Base-by-base conservation (phyloP, 208 protist genomes). In the Crithidia expoeki region DNA sequence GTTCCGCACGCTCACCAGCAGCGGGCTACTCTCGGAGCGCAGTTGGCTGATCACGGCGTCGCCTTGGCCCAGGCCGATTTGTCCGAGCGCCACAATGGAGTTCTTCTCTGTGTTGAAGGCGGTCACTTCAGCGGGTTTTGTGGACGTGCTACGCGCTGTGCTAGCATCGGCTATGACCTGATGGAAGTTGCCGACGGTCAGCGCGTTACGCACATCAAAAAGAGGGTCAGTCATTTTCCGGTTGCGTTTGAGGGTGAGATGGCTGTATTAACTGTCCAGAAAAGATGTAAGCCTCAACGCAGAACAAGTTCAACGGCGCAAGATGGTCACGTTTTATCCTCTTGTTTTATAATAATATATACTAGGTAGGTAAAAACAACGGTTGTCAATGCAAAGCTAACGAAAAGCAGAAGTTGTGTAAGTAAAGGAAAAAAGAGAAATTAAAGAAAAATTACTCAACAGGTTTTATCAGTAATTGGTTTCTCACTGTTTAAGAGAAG, bases 131-230 rank as follows among this genome's bases (percentile, higher is more conserved):
- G 88, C 88, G 6, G 61, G 21, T 46, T 88, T 88, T 19, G 68
- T 80, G 0, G 58, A 58, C 27, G 64, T 79, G n/a, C 78, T 36
- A 40, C 75, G 68, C 6, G 76, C 80, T 12, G 62, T 74, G 59
- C 79, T 86, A 33, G 72, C 86, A 25, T 95, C 90, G 3, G 87
- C 82, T 30, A 97, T 80, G 46, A 81, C 89, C 46, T 92, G 83
- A 63, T 92, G 78, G 65, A 84, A 96, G 81, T 96, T 96, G 42
- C 94, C 94, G 0, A 97, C 70, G 0, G 74, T 74, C n/a, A 97
- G 72, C 52, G 81, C 81, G 60, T 96, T 96, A 47, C 94, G 80
- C 33, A 80, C 86, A 51, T 97, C 93, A 52, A 89, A 97, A 17
- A 97, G 83, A 2, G 81, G 80, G 81, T 97, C 90, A 0, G 85